phyloP scores from a whole-genome alignment of 306 rosid species.

The Sechiopsis laciniata region DNA sequence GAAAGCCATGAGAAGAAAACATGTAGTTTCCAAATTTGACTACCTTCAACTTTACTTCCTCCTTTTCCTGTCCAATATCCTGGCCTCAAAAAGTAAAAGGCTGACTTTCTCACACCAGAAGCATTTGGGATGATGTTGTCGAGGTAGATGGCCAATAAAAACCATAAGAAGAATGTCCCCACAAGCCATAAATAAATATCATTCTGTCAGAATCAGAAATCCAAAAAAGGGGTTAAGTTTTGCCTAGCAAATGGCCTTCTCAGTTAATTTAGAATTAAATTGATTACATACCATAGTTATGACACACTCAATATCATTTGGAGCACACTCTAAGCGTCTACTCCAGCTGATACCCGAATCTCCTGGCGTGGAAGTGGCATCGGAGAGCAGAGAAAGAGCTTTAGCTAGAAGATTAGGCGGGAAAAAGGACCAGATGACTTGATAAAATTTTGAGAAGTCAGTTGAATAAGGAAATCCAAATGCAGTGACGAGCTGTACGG shows the following conservation, averaged over 20 bases:
- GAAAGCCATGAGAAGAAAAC: background rate
- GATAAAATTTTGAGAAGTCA: slow-evolving; percentile 15
- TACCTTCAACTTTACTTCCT: slow-evolving; percentile 71
- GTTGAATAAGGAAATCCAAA: slow-evolving; percentile 50
- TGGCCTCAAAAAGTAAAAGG: slow-evolving; percentile 61
- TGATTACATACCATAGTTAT: slow-evolving; percentile 58
- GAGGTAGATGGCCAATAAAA: slow-evolving; percentile 72
- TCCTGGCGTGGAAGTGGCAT: slow-evolving; percentile 46
- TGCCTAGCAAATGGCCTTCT: background rate
- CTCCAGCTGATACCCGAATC: slow-evolving; percentile 74
- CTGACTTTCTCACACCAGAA: slow-evolving; percentile 75
- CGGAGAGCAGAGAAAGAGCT: slow-evolving; percentile 51
- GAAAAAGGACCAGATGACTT: slow-evolving; percentile 60
- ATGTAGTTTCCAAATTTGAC: background rate
- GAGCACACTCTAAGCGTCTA: slow-evolving; percentile 45
- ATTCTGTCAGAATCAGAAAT: slow-evolving; percentile 48
- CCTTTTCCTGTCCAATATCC: slow-evolving; percentile 69
- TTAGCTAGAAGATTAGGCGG: slow-evolving; percentile 80
- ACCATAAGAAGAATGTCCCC: slow-evolving; percentile 71
- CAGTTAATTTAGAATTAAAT: slow-evolving; percentile 5
- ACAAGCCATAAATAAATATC: slow-evolving; percentile 59
- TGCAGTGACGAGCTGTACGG: slow-evolving; percentile 44
- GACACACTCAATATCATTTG: slow-evolving; percentile 37
- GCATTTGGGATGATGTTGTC: slow-evolving; percentile 81
- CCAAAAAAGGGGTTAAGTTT: background rate